Evolutionary conservation across 2,329 filamentous ascomycete genomes (phyloP), one percentile per base, ranked within the genome.

Genomic region (Stagonosporopsis tanaceti): DNA sequence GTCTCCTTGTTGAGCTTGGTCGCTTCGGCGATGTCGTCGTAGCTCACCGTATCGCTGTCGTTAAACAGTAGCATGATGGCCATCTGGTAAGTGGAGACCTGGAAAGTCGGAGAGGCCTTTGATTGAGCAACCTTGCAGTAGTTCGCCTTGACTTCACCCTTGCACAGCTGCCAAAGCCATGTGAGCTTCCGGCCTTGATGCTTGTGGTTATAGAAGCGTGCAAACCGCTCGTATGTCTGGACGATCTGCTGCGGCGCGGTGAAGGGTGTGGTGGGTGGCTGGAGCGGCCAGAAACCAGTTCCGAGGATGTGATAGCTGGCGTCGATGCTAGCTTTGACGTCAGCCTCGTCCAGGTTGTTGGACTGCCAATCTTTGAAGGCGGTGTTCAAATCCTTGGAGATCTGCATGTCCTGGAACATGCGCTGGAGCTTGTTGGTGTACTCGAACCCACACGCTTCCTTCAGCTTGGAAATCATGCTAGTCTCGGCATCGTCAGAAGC

Each of bases 321-420:
- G 73, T 99, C 95, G 37, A 93, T 83, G 20, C 88, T 82, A 44
- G 85, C 86, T 80, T 91, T 92, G 51, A 82, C 79, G 50, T 88
- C 85, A 15, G 87, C 81, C 41, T 84, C 85, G 58, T 87, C 86
- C 38, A 92, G 83, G n/a, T 82, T 82, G 67, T 85, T 84, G 11
- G 85, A 80, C 68, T 93, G 88, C 76, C 85, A 90, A 34, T 93
- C 91, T 70, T 91, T 90, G 82, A 96, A 99, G 28, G 89, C 89
- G 45, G 86, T 85, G 77, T 99, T 99, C 44, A 99, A 85, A 78
- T 99, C 95, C 79, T 97, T 97, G 63, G 94, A 98, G 47, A 97
- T 97, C 77, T 99, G 95, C 83, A 99, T 97, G 74, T 99, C 95
- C 77, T 98, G 94, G 85, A 98, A 99, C 95, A 99, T 99, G 73